Percentiles rank a stretch among this genome's conserved stretches.
Evolutionary conservation across 2,329 filamentous ascomycete species (phyloP).

Genomic region (Aspergillus quadrilineatus): DNA sequence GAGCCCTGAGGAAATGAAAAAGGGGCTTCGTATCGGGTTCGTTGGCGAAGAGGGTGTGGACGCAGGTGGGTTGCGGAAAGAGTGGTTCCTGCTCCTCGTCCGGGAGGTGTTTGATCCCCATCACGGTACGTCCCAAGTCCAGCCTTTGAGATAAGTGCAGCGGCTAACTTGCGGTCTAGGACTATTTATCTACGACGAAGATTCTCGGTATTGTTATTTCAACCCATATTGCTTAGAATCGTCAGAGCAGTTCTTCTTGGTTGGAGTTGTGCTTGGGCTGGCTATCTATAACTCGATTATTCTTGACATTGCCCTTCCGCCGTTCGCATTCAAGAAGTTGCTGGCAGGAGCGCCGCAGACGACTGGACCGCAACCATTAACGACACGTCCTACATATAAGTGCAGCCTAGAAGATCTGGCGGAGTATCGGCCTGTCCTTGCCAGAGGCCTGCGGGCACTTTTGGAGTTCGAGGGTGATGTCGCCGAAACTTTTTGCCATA

Average conservation of each 20-base stretch:
- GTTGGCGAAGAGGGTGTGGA: slow-evolving; percentile 87
- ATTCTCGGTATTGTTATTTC: slow-evolving; percentile 89
- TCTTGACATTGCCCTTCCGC: slow-evolving; percentile 80
- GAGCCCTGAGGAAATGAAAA: slow-evolving; percentile 83
- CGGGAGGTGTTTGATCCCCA: slow-evolving; percentile 88
- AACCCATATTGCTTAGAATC: slow-evolving; percentile 88
- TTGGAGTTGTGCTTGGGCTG: slow-evolving; percentile 81
- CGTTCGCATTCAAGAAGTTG: slow-evolving; percentile 86
- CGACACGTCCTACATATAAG: slow-evolving; percentile 59
- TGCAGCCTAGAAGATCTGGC: slow-evolving; percentile 80
- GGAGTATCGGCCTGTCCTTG: slow-evolving; percentile 74
- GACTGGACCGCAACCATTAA: slow-evolving; percentile 56
- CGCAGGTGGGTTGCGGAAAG: slow-evolving; percentile 83
- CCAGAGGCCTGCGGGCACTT: slow-evolving; percentile 70
- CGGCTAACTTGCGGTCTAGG: slow-evolving; percentile 49
- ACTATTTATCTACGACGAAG: slow-evolving; percentile 90
- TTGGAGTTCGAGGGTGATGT: slow-evolving; percentile 84
- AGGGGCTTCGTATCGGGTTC: slow-evolving; percentile 81
- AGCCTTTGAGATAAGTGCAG: neutral
- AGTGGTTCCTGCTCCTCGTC: slow-evolving; percentile 88
- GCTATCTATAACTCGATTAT: slow-evolving; percentile 96
- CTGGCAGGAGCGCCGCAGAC: slow-evolving; percentile 71
- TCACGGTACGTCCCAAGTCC: slow-evolving; percentile 62
- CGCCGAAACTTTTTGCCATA: slow-evolving; percentile 72
- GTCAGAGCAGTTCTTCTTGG: slow-evolving; percentile 86